Percentiles rank a stretch among this genome's conserved stretches.
phyloP scores from a whole-genome alignment of 805 yeast genomes.

The Nakazawaea sp. region DNA sequence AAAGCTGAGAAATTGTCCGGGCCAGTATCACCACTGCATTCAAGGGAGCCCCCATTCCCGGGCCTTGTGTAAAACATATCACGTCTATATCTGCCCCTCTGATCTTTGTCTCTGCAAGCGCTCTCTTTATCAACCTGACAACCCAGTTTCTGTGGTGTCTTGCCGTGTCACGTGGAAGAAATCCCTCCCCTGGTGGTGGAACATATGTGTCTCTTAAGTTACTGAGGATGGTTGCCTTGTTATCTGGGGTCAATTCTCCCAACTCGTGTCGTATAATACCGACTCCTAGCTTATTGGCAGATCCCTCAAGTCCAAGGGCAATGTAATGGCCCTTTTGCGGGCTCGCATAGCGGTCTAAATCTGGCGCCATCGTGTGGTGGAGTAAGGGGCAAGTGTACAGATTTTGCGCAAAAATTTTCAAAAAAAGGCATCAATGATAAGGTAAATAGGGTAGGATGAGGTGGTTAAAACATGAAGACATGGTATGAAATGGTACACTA shows the following conservation, averaged over 20 bases:
- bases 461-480: too few relatives aligned
- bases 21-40: slow-evolving; percentile 93
- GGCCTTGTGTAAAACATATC: slow-evolving; percentile 95
- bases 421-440: too few relatives aligned
- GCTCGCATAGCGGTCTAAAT: slow-evolving; percentile 33
- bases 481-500: too few relatives aligned
- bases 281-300: slow-evolving; percentile 94
- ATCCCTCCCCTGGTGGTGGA: slow-evolving; percentile 98
- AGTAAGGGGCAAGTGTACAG: too few relatives aligned
- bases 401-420: too few relatives aligned
- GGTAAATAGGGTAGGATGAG: too few relatives aligned
- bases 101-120: slow-evolving; percentile 58
- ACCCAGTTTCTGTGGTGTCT: slow-evolving; percentile 96
- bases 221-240: slow-evolving; percentile 72
- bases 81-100: slow-evolving; percentile 51
- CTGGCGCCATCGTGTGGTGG: slow-evolving; percentile 15
- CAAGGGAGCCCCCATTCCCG: slow-evolving; percentile 99
- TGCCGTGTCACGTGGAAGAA: slow-evolving; percentile 93
- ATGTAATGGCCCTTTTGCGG: slow-evolving; percentile 44
- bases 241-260: slow-evolving; percentile 48
- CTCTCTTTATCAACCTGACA: slow-evolving; percentile 61
- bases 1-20: slow-evolving; percentile 70
- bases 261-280: slow-evolving; percentile 76
- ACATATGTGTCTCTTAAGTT: slow-evolving; percentile 92
- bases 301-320: slow-evolving; percentile 92